phyloP scores from a whole-genome alignment of 208 protist species.

The Trypanosoma theileri region DNA sequence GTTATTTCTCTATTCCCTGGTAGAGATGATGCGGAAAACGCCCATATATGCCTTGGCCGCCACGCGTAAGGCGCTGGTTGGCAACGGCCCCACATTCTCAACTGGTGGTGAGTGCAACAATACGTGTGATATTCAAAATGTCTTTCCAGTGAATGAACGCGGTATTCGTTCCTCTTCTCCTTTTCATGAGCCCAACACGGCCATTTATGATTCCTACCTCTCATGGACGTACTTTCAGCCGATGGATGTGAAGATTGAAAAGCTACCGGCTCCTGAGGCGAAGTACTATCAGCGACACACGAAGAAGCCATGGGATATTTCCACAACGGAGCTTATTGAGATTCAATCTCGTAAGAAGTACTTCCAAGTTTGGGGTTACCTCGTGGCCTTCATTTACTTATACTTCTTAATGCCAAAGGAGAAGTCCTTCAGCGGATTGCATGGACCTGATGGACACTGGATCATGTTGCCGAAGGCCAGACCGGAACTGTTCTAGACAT shows the following conservation, averaged over 20 bases:
- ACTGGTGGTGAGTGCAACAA: constrained; percentile 88
- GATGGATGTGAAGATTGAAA: constrained; percentile 83
- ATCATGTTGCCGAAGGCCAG: constrained; percentile 85
- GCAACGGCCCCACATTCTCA: constrained; percentile 87
- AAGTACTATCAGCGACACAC: constrained; percentile 91
- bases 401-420: constrained; percentile 93
- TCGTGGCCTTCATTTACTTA: constrained; percentile 62
- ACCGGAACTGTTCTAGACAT: constrained; percentile 81
- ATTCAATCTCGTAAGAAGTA: constrained; percentile 89
- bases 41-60: constrained; percentile 59
- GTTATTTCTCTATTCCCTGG: constrained; percentile 2
- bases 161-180: constrained; percentile 87
- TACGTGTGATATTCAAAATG: constrained; percentile 79
- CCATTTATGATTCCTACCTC: constrained; percentile 89
- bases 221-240: constrained; percentile 92
- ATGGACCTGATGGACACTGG: constrained; percentile 82
- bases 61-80: constrained; percentile 73
- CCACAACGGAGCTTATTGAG: constrained; percentile 83
- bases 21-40: constrained; percentile 80
- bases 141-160: constrained; percentile 79
- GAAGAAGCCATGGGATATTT: constrained; percentile 88
- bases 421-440: constrained; percentile 86
- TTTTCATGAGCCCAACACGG: constrained; percentile 89
- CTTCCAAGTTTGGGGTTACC: constrained; percentile 76
- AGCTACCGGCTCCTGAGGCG: constrained; percentile 79